Percentiles rank a stretch among this genome's conserved stretches.
phyloP scores from a whole-genome alignment of 495 filamentous ascomycete genomes.

The Xylaria longipes region DNA sequence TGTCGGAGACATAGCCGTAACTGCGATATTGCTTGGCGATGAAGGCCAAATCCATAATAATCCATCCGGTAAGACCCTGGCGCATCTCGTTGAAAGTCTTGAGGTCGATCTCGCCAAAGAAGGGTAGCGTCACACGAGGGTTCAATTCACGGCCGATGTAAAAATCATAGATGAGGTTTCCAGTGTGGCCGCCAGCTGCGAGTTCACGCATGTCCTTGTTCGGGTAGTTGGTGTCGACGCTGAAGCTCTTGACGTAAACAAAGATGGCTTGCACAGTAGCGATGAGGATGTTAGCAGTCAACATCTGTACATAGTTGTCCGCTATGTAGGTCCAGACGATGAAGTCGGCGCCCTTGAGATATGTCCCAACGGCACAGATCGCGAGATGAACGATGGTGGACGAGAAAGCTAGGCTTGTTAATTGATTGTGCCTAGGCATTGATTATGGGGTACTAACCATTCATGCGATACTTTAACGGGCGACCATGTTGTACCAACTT shows the following conservation, averaged over 20 bases:
- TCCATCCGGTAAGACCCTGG: constrained; percentile 90
- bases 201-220: constrained; percentile 74
- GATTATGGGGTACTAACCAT: constrained; percentile 60
- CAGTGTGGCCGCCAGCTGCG: constrained; percentile 79
- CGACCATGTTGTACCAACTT: constrained; percentile 70
- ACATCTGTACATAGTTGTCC: constrained; percentile 85
- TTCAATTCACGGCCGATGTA: constrained; percentile 98
- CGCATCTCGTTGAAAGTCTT: constrained; percentile 90
- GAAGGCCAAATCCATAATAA: constrained; percentile 84
- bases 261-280: constrained; percentile 70
- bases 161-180: constrained; percentile 92
- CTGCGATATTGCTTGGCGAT: constrained; percentile 85
- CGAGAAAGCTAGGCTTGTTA: constrained; percentile 66
- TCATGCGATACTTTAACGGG: constrained; percentile 82
- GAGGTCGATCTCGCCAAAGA: constrained; percentile 86
- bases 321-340: constrained; percentile 90
- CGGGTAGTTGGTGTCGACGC: constrained; percentile 66
- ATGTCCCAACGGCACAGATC: constrained; percentile 73
- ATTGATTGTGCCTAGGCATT: constrained; percentile 8
- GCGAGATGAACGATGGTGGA: constrained; percentile 74
- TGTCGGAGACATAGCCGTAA: constrained; percentile 84
- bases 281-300: constrained; percentile 83
- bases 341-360: constrained; percentile 79
- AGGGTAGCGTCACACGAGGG: constrained; percentile 79
- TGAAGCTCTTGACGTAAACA: constrained; percentile 82